These are phyloP conservation scores for Cornus suecica DNA, from an alignment of 148 eudicot genomes.

Conservation along the genomic window DNA sequence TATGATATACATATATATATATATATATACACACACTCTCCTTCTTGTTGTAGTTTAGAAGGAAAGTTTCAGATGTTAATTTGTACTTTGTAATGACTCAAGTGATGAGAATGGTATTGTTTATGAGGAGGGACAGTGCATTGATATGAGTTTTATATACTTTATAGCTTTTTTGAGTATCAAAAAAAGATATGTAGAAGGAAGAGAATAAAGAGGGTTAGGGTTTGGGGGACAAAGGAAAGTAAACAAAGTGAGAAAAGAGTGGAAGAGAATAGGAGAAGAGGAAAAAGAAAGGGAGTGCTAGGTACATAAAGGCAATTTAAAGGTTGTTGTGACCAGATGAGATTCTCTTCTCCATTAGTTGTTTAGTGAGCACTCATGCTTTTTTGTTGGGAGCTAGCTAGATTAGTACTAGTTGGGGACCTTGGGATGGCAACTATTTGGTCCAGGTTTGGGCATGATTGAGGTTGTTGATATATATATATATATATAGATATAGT, in stretches of 20 bases:
- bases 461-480: too few species aligned
- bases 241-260: background rate
- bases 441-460: background rate
- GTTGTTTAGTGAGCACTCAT: background rate
- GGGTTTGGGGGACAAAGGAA: background rate
- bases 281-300: background rate
- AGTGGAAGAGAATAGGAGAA: background rate
- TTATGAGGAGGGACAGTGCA: background rate
- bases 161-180: background rate
- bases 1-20: too few species aligned
- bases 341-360: conserved; percentile 10
- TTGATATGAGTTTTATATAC: background rate
- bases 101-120: conserved; percentile 3
- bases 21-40: too few species aligned
- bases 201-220: conserved; percentile 21
- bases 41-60: background rate
- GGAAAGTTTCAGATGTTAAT: background rate
- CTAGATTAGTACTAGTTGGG: background rate
- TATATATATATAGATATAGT: too few species aligned
- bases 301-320: background rate
- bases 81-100: background rate
- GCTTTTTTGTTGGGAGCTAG: background rate
- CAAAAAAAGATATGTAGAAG: conserved; percentile 1
- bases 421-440: background rate
- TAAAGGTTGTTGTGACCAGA: conserved; percentile 2